These are phyloP conservation scores for Epichloe sp. DNA, from an alignment of 2,329 filamentous ascomycete species.

Conservation along the genomic window DNA sequence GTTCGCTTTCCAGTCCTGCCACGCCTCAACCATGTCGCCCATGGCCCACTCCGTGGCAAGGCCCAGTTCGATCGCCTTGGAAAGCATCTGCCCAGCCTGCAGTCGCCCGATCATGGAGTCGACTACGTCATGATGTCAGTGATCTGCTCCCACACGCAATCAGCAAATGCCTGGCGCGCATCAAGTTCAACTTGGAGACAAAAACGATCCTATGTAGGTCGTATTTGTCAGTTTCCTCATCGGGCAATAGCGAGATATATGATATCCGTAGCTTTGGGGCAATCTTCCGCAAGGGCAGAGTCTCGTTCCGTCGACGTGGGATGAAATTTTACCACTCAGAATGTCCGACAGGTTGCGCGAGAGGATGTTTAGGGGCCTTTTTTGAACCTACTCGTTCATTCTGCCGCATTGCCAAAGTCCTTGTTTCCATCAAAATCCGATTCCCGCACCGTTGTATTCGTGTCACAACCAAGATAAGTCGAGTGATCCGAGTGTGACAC, in stretches of 20 bases:
- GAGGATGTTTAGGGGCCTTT: neutral
- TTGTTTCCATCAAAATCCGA: neutral
- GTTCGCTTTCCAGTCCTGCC: conserved; percentile 15
- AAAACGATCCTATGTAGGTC: no score
- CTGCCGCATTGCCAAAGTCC: no score
- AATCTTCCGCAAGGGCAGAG: no score
- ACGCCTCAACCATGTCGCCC: conserved; percentile 16
- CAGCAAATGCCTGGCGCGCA: no score
- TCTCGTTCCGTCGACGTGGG: no score
- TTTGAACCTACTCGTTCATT: conserved; percentile 4
- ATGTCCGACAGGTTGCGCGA: no score
- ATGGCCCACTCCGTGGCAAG: conserved; percentile 13
- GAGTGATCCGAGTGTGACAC: neutral
- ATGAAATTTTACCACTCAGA: no score
- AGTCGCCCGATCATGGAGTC: conserved; percentile 15
- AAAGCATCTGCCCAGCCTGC: conserved; percentile 12
- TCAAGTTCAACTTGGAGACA: no score
- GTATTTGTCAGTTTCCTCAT: no score
- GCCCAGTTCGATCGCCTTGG: conserved; percentile 13
- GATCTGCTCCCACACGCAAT: neutral
- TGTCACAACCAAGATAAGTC: neutral
- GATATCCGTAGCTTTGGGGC: no score
- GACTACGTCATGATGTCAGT: conserved; percentile 7
- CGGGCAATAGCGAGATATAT: no score
- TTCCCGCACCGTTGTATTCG: neutral